Evolutionary conservation across 179 eudicot genomes (phyloP), one percentile per base, ranked within the genome.

Genomic region (Kewa caespitosa): DNA sequence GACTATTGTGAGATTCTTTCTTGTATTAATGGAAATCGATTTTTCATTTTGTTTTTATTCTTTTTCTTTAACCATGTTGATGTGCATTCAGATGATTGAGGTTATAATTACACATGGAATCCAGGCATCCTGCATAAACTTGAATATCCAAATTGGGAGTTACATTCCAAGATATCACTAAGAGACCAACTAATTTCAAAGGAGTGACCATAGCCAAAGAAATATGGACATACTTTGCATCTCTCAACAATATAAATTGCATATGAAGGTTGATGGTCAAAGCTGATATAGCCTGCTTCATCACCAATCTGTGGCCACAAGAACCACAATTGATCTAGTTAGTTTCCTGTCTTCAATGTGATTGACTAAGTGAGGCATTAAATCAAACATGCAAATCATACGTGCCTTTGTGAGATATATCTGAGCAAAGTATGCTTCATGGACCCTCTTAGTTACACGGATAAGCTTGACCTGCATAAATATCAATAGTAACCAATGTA

Each of bases 241-340:
- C 99, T 87, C 11, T 93, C 93, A 69, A 97, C 99, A 85, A 95
- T 95, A 76, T 93, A 93, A 39, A 96, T 96, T 76, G 99, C 97
- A 81, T 96, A 98, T 30, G 99, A 93, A 52, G 99, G 99, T 48
- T 97, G 89, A 74, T 93, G 90, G 79, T 96, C 99, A 82, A 96
- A 88, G 84, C 90, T 88, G 67, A 96, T 76, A 72, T 86, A 81
- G 61, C 89, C 96, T 31, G 83, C 82, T 87, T 93, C 92, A 74
- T 88, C 81, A 70, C 79, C 93, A 74, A 86, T 79, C 99, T 96
- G 82, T 70, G 76, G 70, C 46, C 67, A 81, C 38, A 69, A 66
- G 4, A 42, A 34, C 54, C 30, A 17, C 23, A 28, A 61, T 32
- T 31, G 22, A 18, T 30, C 50, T 38, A 28, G 30, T 61, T 52